Conservation (phyloP, 1,139 yeast genomes). For the Pichia sp. region DNA sequence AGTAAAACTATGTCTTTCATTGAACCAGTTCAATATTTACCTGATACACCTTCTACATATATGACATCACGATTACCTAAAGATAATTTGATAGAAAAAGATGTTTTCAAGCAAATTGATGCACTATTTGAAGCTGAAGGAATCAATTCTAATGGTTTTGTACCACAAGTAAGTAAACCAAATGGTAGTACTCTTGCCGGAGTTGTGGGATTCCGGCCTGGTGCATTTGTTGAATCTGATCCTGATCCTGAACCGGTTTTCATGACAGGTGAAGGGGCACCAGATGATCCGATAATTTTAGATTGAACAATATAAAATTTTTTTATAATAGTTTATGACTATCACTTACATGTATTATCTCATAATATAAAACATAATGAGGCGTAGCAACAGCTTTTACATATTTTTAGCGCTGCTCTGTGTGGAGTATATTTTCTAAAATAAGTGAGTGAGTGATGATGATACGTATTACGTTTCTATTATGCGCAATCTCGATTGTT, state of each 20-base stretch:
- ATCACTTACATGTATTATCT: no score
- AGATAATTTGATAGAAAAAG: conserved; percentile 6
- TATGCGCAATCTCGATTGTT: no score
- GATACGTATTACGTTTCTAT: no score
- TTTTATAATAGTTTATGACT: no score
- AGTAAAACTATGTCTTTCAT: background rate
- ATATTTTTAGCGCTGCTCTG: no score
- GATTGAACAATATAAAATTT: no score
- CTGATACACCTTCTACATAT: background rate
- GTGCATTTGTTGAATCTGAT: conserved; percentile 16
- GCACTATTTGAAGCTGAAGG: conserved; percentile 9
- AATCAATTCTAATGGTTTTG: background rate
- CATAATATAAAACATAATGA: no score
- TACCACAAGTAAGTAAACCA: background rate
- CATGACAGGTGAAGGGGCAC: conserved; percentile 25
- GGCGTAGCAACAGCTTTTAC: no score
- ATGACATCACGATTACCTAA: no score
- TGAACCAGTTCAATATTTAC: background rate
- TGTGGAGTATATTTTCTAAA: no score
- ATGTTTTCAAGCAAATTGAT: conserved; percentile 7
- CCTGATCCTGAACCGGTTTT: conserved; percentile 18
- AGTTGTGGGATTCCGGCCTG: conserved; percentile 15
- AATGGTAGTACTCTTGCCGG: conserved; percentile 1
- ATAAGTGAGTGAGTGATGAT: no score
- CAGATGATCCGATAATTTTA: conserved; percentile 27